Conservation (phyloP, 139 green algal genomes). For the Edaphochlamys debaryana region DNA sequence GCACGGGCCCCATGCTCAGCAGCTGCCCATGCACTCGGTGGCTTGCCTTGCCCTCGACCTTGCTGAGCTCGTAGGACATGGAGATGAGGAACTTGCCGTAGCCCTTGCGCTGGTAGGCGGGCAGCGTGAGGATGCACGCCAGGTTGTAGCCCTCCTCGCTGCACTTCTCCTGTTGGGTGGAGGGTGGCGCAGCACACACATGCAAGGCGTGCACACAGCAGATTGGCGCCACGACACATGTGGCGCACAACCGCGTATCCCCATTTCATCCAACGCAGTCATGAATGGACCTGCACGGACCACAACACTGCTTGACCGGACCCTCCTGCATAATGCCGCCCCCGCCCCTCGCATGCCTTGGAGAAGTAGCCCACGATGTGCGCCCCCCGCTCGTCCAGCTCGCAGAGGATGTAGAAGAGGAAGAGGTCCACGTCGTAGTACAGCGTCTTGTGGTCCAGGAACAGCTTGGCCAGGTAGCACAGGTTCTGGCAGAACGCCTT, state of each 20-base stretch:
- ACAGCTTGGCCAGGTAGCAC: slow-evolving; percentile 99
- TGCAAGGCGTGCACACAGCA: too few relatives aligned
- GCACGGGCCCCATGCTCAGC: too few relatives aligned
- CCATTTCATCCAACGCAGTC: too few relatives aligned
- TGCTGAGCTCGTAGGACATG: slow-evolving; percentile 98
- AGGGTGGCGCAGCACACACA: neutral
- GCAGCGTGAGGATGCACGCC: slow-evolving; percentile 98
- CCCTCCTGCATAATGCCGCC: too few relatives aligned
- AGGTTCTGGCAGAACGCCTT: slow-evolving; percentile 97
- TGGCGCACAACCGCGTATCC: too few relatives aligned
- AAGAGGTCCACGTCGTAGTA: slow-evolving; percentile 99
- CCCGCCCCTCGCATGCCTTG: too few relatives aligned
- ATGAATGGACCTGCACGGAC: too few relatives aligned
- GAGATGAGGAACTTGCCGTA: slow-evolving; percentile 99
- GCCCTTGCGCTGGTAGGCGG: slow-evolving; percentile 97
- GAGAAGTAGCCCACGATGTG: slow-evolving; percentile 96
- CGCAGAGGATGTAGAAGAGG: slow-evolving; percentile 99
- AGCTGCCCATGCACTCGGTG: too few relatives aligned
- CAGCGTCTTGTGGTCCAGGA: slow-evolving; percentile 99
- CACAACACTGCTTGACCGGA: too few relatives aligned
- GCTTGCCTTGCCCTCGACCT: slow-evolving; percentile 98
- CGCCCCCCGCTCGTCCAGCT: slow-evolving; percentile 94
- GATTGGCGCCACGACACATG: too few relatives aligned
- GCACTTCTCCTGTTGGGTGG: slow-evolving; percentile 84
- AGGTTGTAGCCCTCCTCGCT: slow-evolving; percentile 97